These are phyloP conservation scores for Acorus gramineus DNA, from an alignment of 106 monocot species.

Conservation along the genomic window DNA sequence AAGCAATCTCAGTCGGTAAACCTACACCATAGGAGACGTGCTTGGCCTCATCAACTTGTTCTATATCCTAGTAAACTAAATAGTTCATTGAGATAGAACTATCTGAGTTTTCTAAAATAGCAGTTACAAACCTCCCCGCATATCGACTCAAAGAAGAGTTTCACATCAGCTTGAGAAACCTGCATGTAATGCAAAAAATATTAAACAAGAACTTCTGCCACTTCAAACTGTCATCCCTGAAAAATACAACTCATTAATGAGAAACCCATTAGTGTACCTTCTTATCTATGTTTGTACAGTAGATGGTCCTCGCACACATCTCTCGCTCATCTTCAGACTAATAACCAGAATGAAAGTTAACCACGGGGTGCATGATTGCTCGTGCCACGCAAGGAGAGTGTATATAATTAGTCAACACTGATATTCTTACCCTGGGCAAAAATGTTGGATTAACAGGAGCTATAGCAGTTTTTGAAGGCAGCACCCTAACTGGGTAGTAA, in stretches of 20 bases:
- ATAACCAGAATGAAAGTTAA: not conserved
- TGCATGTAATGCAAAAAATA: constrained; percentile 4
- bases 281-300: constrained; percentile 48
- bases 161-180: constrained; percentile 32
- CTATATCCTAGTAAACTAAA: too few relatives aligned
- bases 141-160: constrained; percentile 31
- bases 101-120: too few relatives aligned
- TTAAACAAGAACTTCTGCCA: too few relatives aligned
- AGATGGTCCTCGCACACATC: constrained; percentile 37
- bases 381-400: too few relatives aligned
- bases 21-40: not conserved
- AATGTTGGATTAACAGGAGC: constrained; percentile 34
- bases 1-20: constrained; percentile 29
- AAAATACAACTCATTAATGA: too few relatives aligned
- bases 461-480: constrained; percentile 48
- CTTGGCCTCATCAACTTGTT: too few relatives aligned
- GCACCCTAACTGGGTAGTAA: constrained; percentile 41
- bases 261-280: constrained; percentile 16
- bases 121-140: constrained; percentile 28
- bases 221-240: too few relatives aligned
- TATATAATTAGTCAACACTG: too few relatives aligned
- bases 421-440: constrained; percentile 23
- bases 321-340: constrained; percentile 47
- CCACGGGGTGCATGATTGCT: too few relatives aligned
- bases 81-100: too few relatives aligned